phyloP scores from a whole-genome alignment of 495 filamentous ascomycete genomes.

The Podospora fimiseda region DNA sequence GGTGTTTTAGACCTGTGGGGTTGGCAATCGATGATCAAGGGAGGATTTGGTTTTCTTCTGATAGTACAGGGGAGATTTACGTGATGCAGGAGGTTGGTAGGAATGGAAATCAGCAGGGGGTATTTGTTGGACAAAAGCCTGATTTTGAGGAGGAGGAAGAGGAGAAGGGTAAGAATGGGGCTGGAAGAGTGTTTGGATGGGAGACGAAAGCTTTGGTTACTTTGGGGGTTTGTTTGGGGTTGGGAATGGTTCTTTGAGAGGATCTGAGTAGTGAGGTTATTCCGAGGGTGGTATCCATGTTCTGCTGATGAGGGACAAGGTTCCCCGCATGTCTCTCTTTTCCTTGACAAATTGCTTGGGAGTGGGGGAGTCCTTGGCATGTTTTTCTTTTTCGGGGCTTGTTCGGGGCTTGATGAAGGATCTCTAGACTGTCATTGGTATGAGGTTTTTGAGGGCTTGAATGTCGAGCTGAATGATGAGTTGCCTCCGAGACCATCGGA shows the following conservation, averaged over 20 bases:
- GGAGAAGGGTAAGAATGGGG: conserved; percentile 1
- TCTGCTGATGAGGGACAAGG: too few relatives aligned
- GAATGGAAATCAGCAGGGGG: not conserved
- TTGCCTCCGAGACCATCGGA: too few relatives aligned
- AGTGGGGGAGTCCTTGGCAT: too few relatives aligned
- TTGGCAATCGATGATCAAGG: conserved; percentile 39
- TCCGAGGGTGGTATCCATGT: too few relatives aligned
- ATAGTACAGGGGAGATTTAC: conserved; percentile 48
- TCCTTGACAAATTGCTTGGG: too few relatives aligned
- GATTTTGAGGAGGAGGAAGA: conserved; percentile 6
- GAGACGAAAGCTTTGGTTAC: conserved; percentile 2
- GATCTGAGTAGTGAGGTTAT: not conserved
- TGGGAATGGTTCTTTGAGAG: conserved; percentile 1
- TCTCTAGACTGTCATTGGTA: too few relatives aligned
- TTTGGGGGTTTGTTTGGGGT: conserved; percentile 1
- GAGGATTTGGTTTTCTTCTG: conserved; percentile 43
- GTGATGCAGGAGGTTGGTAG: conserved; percentile 27
- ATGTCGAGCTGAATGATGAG: too few relatives aligned
- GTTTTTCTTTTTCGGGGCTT: too few relatives aligned
- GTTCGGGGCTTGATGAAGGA: too few relatives aligned
- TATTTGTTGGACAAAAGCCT: too few relatives aligned
- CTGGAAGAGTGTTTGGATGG: not conserved
- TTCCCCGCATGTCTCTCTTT: too few relatives aligned
- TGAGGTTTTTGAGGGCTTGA: too few relatives aligned
- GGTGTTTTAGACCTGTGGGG: conserved; percentile 48